phyloP scores from a whole-genome alignment of 2,329 filamentous ascomycete genomes.

The Epicoccum nigrum region DNA sequence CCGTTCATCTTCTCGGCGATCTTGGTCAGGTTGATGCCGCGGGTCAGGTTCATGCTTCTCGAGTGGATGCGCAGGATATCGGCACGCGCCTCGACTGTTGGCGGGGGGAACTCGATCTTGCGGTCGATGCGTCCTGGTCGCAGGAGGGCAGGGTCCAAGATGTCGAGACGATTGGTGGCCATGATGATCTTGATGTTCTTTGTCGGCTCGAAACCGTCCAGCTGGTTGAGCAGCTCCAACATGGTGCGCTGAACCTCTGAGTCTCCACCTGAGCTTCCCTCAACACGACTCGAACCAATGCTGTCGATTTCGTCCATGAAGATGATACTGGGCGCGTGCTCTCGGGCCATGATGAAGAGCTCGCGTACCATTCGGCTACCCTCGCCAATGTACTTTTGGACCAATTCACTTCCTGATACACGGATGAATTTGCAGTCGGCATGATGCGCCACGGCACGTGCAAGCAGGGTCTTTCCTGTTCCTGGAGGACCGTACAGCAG shows the following conservation, averaged over 20 bases:
- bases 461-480: conserved; percentile 94
- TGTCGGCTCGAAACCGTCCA: conserved; percentile 97
- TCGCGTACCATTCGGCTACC: conserved; percentile 98
- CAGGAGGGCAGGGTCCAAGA: conserved; percentile 91
- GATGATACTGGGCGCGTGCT: conserved; percentile 97
- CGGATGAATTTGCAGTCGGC: conserved; percentile 99
- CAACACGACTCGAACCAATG: conserved; percentile 95
- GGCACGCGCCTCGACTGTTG: conserved; percentile 92
- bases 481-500: conserved; percentile 95
- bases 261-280: conserved; percentile 92
- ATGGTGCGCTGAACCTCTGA: conserved; percentile 98
- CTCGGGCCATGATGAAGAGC: conserved; percentile 97
- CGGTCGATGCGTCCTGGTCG: conserved; percentile 97
- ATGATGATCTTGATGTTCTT: conserved; percentile 99
- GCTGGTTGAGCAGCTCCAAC: conserved; percentile 96
- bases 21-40: conserved; percentile 97
- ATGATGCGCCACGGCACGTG: conserved; percentile 95
- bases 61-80: conserved; percentile 98
- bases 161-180: conserved; percentile 97
- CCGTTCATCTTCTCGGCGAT: conserved; percentile 99
- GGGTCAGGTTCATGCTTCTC: conserved; percentile 96
- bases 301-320: conserved; percentile 99
- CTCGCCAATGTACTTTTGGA: conserved; percentile 99
- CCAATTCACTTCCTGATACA: conserved; percentile 92
- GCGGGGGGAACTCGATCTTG: conserved; percentile 98